Conservation (phyloP, 345 rosid species). For the Odontarrhena argentea region DNA sequence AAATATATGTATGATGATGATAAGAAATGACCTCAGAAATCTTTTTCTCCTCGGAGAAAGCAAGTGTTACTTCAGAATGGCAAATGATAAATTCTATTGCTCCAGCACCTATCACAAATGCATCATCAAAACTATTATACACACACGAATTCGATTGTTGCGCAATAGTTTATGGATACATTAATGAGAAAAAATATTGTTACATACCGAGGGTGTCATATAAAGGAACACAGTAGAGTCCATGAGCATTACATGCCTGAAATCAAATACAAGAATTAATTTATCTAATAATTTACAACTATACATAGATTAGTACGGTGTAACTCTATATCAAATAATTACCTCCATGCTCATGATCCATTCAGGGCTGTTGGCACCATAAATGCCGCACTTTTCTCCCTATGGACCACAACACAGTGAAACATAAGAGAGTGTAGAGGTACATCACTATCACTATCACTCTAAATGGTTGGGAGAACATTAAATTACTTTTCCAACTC, state of each 20-base stretch:
- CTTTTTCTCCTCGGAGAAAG: slow-evolving; percentile 88
- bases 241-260: slow-evolving; percentile 99
- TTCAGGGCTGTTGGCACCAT: slow-evolving; percentile 83
- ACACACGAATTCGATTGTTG: background rate
- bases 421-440: background rate
- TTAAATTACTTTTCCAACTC: slow-evolving; percentile 69
- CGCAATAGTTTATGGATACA: background rate
- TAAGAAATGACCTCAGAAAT: slow-evolving; percentile 67
- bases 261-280: slow-evolving; percentile 32
- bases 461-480: background rate
- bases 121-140: slow-evolving; percentile 6
- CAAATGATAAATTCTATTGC: slow-evolving; percentile 86
- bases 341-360: slow-evolving; percentile 99
- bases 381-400: slow-evolving; percentile 91
- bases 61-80: slow-evolving; percentile 88
- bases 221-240: slow-evolving; percentile 90
- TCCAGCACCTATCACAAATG: slow-evolving; percentile 65
- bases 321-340: slow-evolving; percentile 14
- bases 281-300: slow-evolving; percentile 5
- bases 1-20: too few relatives aligned
- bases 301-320: background rate
- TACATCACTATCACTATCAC: background rate
- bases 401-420: slow-evolving; percentile 35
- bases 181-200: background rate
- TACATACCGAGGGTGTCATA: slow-evolving; percentile 93